Conservation (phyloP, 2,329 filamentous ascomycete genomes). For the Onygena corvina region DNA sequence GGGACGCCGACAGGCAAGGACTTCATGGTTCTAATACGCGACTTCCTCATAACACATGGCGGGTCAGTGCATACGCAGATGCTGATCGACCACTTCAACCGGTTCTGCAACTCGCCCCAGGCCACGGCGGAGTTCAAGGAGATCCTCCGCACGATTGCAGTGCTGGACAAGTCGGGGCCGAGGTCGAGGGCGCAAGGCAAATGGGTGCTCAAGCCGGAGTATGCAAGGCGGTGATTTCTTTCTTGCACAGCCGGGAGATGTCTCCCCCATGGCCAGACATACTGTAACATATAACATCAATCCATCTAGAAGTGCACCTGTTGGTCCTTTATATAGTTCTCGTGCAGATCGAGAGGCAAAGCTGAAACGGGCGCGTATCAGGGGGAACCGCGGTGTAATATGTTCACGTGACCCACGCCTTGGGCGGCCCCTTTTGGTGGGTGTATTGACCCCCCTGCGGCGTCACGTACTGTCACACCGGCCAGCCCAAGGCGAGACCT, state of each 20-base stretch:
- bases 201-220: slow-evolving; percentile 51
- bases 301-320: too few species aligned
- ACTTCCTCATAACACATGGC: slow-evolving; percentile 66
- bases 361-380: not conserved
- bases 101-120: slow-evolving; percentile 56
- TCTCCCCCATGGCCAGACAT: too few species aligned
- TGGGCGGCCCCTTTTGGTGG: not conserved
- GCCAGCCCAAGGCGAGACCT: not conserved
- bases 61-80: slow-evolving; percentile 71
- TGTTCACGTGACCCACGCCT: not conserved
- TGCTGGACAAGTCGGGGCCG: slow-evolving; percentile 46
- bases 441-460: not conserved
- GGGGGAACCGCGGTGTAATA: not conserved
- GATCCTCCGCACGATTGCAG: slow-evolving; percentile 65
- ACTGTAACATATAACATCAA: too few species aligned
- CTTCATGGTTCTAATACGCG: slow-evolving; percentile 60
- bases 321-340: too few species aligned
- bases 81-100: slow-evolving; percentile 81
- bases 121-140: slow-evolving; percentile 69
- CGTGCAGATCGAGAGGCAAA: not conserved
- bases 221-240: slow-evolving; percentile 19
- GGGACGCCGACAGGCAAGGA: slow-evolving; percentile 42
- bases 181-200: slow-evolving; percentile 39
- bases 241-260: too few species aligned
- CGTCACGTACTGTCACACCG: not conserved